Base-by-base conservation (phyloP, 2,329 filamentous ascomycete genomes). In the Pestalotiopsis sp. region DNA sequence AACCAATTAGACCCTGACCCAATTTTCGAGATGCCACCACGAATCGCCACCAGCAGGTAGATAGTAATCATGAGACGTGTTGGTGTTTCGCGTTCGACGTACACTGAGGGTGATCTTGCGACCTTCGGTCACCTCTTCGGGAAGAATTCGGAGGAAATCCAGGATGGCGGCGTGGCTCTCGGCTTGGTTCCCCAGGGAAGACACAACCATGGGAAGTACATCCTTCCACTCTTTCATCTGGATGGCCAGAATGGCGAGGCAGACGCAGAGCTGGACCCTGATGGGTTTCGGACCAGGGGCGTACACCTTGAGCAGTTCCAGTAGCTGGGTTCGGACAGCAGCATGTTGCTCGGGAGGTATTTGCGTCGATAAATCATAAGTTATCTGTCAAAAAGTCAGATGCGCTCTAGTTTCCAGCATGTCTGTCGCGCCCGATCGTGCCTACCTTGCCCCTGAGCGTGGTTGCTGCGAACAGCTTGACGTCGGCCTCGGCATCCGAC, bases 71-170 rank as follows among this genome's bases (percentile, higher is more conserved):
- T 66, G 73, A 75, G 80, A 78, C 75, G 82, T 80, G 82, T 81
- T 82, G 84, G 80, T 83, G 79, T 79, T 77, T 83, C 80, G 85
- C 85, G 86, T 85, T 92, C 90, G 88, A 95, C 94, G 86, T 96
- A 97, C 95, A 90, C 94, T 95, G 84, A 99, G 88, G 87, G 94
- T 97, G 88, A 99, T 98, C 86, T 98, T 99, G 84, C 96, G 94
- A 84, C 96, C 96, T 87, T 99, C 95, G 75, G 93, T 98, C 78
- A 99, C 96, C 88, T 99, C 96, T 86, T 99, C 96, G 68, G 96
- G 96, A 73, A 99, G 90, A 76, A 99, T 95, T 81, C 94, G 94
- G 73, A 99, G 87, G 81, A 99, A 99, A 81, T 99, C 96, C 77
- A 99, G 87, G 76, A 98, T 92, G 80, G 93, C 96, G 73, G 94